Conservation (phyloP, 345 rosid species). For the Turritis glabra region DNA sequence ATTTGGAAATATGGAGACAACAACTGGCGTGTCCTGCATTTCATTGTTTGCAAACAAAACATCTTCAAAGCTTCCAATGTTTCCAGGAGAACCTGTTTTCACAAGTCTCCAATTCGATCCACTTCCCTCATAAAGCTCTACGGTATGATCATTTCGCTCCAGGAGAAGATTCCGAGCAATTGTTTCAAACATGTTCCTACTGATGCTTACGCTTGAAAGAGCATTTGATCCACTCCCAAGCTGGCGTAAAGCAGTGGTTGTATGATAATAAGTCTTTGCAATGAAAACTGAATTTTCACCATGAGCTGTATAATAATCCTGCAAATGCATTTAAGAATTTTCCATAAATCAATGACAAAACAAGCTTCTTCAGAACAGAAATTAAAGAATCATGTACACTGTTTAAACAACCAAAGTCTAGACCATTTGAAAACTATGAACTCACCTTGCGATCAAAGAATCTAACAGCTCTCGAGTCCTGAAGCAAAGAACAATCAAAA, state of each 20-base stretch:
- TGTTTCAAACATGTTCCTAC: slow-evolving; percentile 86
- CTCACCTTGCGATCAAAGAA: slow-evolving; percentile 93
- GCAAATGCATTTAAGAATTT: slow-evolving; percentile 15
- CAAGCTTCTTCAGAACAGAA: neutral
- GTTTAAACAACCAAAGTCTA: neutral
- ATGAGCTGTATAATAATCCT: slow-evolving; percentile 96
- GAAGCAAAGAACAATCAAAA: slow-evolving; percentile 34
- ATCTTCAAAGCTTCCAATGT: slow-evolving; percentile 94
- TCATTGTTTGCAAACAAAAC: slow-evolving; percentile 90
- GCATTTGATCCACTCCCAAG: slow-evolving; percentile 69
- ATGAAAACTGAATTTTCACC: slow-evolving; percentile 88
- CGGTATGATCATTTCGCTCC: slow-evolving; percentile 87
- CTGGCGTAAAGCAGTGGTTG: slow-evolving; percentile 83
- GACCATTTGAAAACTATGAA: slow-evolving; percentile 19
- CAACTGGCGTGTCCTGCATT: slow-evolving; percentile 90
- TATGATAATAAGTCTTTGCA: slow-evolving; percentile 87
- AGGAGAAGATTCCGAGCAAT: slow-evolving; percentile 81
- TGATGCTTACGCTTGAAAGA: slow-evolving; percentile 84
- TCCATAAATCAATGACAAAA: neutral
- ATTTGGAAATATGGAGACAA: slow-evolving; percentile 66
- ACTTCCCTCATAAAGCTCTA: slow-evolving; percentile 87
- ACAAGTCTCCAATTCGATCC: slow-evolving; percentile 91
- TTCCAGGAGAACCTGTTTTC: slow-evolving; percentile 89
- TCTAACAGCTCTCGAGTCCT: slow-evolving; percentile 85
- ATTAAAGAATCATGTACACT: neutral